Base-by-base conservation (phyloP, 148 eudicot genomes). In the Rhododendron ferrugineum region DNA sequence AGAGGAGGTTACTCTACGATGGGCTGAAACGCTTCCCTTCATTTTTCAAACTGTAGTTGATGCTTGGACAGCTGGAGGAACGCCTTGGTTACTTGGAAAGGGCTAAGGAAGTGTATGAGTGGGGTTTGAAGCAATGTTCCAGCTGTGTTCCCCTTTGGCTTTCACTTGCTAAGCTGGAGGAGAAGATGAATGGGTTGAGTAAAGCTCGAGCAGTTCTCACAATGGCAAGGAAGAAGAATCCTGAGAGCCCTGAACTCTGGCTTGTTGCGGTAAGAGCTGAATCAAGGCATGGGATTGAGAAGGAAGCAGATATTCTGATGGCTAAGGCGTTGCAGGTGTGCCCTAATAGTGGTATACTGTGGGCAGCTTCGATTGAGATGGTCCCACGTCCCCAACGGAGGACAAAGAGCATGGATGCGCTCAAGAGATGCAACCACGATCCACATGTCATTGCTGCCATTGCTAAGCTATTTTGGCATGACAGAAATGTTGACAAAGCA, bases 261-360 rank as follows among this genome's bases (percentile, higher is more conserved):
- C 42, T 40, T 40, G 42, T 1, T 40, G 42, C 42, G 0, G 7
- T 40, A 40, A 40, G 42, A 40, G 42, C 42, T 40, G 42, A 40
- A 40, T 40, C 86, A 23, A 92, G 97, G 85, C 97, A 96, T 80
- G 97, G 94, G 3, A 78, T 89, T 83, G 93, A 93, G 88, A 96
- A 91, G 89, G 98, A 95, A 89, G 91, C 95, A 42, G 98, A 95
- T 86, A 92, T 91, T 81, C 79, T 96, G 56, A 94, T 96, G 99
- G 99, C 99, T 0, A 96, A 94, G 88, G 99, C 99, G 5, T 89
- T 96, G 87, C 99, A 96, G 84, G 99, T 94, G 84, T 96, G 99
- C 89, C 97, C 98, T 4, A 93, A 85, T 46, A 95, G 99, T 84
- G 99, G 99, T 30, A 95, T 96, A 64, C 78, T 95, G 30, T 95